Base-by-base conservation (phyloP, 164 flowering plant genomes). In the Kalanchoe fedtschenkoi region DNA sequence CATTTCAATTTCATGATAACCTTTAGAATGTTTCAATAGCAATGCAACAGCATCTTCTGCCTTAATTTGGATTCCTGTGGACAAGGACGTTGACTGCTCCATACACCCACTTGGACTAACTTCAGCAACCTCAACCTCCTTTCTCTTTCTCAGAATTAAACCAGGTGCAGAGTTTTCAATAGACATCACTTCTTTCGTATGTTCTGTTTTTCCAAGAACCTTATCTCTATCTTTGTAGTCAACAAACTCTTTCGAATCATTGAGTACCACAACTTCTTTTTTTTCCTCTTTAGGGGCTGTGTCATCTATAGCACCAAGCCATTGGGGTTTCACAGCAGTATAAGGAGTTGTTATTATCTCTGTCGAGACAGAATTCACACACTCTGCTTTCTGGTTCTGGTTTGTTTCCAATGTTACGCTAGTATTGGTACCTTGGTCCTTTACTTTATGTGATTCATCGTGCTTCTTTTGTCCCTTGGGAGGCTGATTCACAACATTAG, bases 31-130 rank as follows among this genome's bases (percentile, higher is more conserved):
- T 69, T 85, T 95, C 72, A 91, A 72, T 38, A 89, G 63, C 41
- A 87, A 60, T 17, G 99, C 95, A 62, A 91, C 90, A 38, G 96
- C 93, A 76, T 87, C 91, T 70, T 78, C 84, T 62, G 81, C 97
- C 46, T 62, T 63, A 14, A 70, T 38, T 64, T 76, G 84, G 9
- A 81, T 67, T 66, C 70, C 77, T 19, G 33, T 42, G 29, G 81
- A 69, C 34, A 68, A 66, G 13, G 74, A 66, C 26, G 75, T 37
- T 6, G 79, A 65, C 22, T 39, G 44, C 66, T 75, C 79, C 51
- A 75, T 37, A 69, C 67, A 58, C 60, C 67, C 51, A 15, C 68
- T 69, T 43, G 68, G 72, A 66, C 34, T 60, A 8, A 9, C 70
- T 59, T 67, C 69, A 37, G 77, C 14, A 63, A 61, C 68, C 62